Percentiles rank a stretch among this genome's conserved stretches.
phyloP scores from a whole-genome alignment of 2,329 filamentous ascomycete genomes.

The Pochonia chlamydosporia region DNA sequence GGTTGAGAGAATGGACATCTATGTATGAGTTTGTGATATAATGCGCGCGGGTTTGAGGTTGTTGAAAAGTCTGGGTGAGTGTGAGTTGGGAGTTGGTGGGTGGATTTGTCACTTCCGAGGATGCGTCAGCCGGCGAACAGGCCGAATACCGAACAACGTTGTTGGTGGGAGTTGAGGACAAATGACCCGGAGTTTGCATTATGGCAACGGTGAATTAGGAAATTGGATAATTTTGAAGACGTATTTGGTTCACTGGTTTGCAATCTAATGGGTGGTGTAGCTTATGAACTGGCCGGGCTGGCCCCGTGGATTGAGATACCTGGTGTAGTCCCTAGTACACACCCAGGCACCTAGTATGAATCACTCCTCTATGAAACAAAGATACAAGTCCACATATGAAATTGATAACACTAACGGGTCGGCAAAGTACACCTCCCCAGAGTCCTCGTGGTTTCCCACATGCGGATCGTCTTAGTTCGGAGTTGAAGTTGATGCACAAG shows the following conservation, averaged over 20 bases:
- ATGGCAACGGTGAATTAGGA: neutral
- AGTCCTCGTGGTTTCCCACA: neutral
- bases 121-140: neutral
- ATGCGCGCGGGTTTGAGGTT: neutral
- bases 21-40: neutral
- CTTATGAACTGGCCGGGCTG: too few relatives aligned
- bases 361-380: too few relatives aligned
- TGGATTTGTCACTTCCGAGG: neutral
- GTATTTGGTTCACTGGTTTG: too few relatives aligned
- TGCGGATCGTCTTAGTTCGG: neutral
- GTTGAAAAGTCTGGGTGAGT: neutral
- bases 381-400: too few relatives aligned
- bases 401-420: too few relatives aligned
- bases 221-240: too few relatives aligned
- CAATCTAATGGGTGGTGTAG: too few relatives aligned
- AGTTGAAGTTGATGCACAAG: slow-evolving; percentile 14
- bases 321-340: too few relatives aligned
- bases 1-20: neutral
- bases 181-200: too few relatives aligned
- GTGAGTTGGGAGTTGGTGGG: slow-evolving; percentile 10
- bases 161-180: neutral
- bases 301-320: too few relatives aligned
- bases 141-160: neutral
- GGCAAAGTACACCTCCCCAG: too few relatives aligned
- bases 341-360: too few relatives aligned